Evolutionary conservation across 2,329 filamentous ascomycete species (phyloP).

Genomic region (Camillea tinctor): DNA sequence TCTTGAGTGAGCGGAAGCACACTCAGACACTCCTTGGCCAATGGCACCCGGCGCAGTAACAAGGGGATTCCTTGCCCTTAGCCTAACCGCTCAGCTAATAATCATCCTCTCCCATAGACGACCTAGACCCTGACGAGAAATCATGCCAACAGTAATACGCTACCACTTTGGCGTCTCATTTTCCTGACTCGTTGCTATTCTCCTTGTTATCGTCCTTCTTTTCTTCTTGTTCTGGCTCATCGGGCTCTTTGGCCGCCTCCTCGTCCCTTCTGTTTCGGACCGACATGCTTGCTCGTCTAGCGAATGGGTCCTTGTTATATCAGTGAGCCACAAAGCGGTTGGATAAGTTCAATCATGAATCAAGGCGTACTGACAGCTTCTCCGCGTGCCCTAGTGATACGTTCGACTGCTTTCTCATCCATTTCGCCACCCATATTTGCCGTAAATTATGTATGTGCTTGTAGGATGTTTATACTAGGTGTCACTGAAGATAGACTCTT

Average conservation of each 20-base stretch:
- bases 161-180: background rate
- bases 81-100: background rate
- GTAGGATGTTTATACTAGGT: background rate
- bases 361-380: constrained; percentile 33
- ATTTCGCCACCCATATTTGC: constrained; percentile 38
- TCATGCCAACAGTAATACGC: background rate
- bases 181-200: constrained; percentile 1
- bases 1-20: background rate
- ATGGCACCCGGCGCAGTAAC: background rate
- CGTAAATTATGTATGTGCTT: background rate
- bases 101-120: background rate
- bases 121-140: background rate
- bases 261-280: constrained; percentile 20
- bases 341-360: background rate
- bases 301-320: constrained; percentile 23
- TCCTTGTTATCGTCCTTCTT: constrained; percentile 6
- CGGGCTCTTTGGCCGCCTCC: constrained; percentile 8
- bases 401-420: constrained; percentile 41
- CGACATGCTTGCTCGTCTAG: constrained; percentile 24
- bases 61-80: background rate
- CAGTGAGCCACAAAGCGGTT: background rate
- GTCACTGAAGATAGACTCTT: background rate
- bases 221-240: constrained; percentile 8
- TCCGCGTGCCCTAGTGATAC: constrained; percentile 42
- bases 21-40: background rate